Conservation (phyloP, 257 asterid species). For the Nicotiana tabacum region DNA sequence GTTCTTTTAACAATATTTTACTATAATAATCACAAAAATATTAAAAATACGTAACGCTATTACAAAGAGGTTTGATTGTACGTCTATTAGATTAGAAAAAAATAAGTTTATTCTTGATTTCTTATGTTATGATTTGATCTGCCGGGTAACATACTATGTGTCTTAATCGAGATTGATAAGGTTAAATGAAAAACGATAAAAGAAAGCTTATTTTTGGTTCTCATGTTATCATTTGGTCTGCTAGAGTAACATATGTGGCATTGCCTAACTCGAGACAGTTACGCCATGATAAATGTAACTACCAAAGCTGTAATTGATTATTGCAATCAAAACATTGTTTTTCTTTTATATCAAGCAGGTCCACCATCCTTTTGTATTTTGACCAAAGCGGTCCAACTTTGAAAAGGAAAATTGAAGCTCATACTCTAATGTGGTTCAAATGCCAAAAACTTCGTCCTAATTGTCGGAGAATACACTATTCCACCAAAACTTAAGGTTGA, state of each 20-base stretch:
- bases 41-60: no score
- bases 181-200: neutral
- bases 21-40: no score
- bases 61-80: no score
- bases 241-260: neutral
- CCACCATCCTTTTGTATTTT: neutral
- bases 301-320: constrained; percentile 6
- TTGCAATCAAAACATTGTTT: neutral
- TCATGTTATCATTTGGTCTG: neutral
- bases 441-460: neutral
- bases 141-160: neutral
- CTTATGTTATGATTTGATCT: neutral
- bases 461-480: neutral
- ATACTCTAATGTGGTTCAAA: neutral
- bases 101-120: neutral
- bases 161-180: neutral
- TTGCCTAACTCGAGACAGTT: constrained; percentile 7
- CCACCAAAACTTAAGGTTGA: neutral
- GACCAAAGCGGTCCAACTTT: neutral
- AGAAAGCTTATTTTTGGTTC: neutral
- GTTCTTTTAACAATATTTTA: no score
- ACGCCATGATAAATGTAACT: neutral
- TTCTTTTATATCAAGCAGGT: neutral
- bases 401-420: neutral
- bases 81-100: no score